Evolutionary conservation across 1,284 basidiomycete genomes (phyloP), one percentile per base, ranked within the genome.

Genomic region (Prillingera fragicola): DNA sequence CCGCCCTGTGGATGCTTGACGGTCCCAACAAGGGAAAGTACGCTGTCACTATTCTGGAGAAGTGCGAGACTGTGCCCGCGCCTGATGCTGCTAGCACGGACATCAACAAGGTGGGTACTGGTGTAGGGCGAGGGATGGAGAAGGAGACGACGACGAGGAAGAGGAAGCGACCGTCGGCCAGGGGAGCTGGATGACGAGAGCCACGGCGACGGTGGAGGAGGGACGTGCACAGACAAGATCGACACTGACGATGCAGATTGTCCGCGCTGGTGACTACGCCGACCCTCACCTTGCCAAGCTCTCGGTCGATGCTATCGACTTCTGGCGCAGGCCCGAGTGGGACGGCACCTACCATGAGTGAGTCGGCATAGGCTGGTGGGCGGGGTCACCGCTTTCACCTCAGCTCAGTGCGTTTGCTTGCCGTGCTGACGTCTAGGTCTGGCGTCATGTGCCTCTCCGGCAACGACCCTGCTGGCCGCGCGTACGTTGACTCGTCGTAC

Each of bases 271-370:
- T 3, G 71, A 72, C 43, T 72, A 73, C 43, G 66, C 63, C 33
- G 68, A 71, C 47, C 57, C 55, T 8, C 36, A 45, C 19, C 50
- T 63, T 8, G 59, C 70, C 3, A 43, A 47, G 21, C 56, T 72
- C 8, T 64, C 65, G 13, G 51, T 69, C n/a, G 67, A 70, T 9
- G 69, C 70, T 3, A 55, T 72, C 23, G 52, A 60, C n/a, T 52
- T 61, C 38, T 73, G 71, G 71, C 54, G 57, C 19, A 56, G 58
- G 41, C 69, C 70, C 19, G 68, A 77, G 56, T 91, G 85, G 84
- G 77, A 78, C 27, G 79, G 82, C 42, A 78, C 77, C 37, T 94
- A 90, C 70, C 83, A 85, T 56, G 83, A 89, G 86, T 88, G 64
- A 58, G 81, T 51, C 8, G 3, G 34, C 18, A 24, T 17, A 5